Evolutionary conservation across 805 yeast species (phyloP), one percentile per base, ranked within the genome.

Genomic region (Teunomyces funiuensis): DNA sequence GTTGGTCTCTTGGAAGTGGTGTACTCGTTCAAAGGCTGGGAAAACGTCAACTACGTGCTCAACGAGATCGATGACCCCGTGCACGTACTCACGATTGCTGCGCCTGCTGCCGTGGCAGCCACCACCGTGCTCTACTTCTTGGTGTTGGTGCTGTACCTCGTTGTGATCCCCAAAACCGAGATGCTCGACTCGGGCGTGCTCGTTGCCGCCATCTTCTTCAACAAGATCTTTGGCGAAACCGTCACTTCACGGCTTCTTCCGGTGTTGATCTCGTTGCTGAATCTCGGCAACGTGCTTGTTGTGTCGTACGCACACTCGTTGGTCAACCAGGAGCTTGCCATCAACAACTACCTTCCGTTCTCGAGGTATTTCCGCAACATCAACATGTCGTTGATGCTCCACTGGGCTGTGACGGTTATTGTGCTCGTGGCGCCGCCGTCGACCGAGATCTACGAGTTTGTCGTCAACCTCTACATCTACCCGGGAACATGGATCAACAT

Each of bases 11-110:
- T 81, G 27, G 77, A 82, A 37, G 74, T 82, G 17, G 76, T 82
- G 10, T 81, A 80, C 52, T 79, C 85, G 0, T 81, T 79, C 58
- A 76, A 80, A 44, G 87, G 87, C 4, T 81, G 86, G 85, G 86
- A 82, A 48, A 81, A 81, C 49, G 82, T 82, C 31, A 82, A 82
- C 53, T 75, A 79, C 48, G 87, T 81, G 0, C 60, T 81, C 39
- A 73, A 74, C 44, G 86, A 81, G 50, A 72, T 81, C 31, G 66
- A 68, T 13, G 69, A 80, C 47, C 87, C 87, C 0, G 69, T 71
- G 31, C 68, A 71, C 23, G 80, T 83, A 0, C 65, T 80, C 40
- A 72, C 75, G n/a, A 61, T 76, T 3, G 82, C 84, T 0, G 86
- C 85, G 1, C 81, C 85, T 0, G 52, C 74, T 14, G 81, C 85